Evolutionary conservation across 306 rosid species (phyloP).

Genomic region (Geum urbanum): DNA sequence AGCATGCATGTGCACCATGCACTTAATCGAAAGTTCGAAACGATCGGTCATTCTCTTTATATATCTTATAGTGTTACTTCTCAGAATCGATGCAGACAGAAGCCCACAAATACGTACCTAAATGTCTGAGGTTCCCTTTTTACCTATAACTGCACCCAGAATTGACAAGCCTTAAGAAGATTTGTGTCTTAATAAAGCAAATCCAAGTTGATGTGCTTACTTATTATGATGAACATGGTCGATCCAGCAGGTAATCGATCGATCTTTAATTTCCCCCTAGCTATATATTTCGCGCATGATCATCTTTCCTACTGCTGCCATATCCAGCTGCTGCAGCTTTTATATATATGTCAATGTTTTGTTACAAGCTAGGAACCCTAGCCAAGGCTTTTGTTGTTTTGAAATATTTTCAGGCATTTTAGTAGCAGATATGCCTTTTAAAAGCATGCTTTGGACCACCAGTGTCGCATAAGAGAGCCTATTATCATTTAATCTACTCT

Average conservation of each 20-base stretch:
- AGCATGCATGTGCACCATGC: background rate
- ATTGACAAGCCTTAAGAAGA: background rate
- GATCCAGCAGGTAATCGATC: background rate
- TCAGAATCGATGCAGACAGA: background rate
- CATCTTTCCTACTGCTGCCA: background rate
- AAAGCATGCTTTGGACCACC: background rate
- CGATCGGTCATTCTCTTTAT: background rate
- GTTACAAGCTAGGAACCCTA: background rate
- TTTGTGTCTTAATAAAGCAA: background rate
- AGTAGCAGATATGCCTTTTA: background rate
- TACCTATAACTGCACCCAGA: background rate
- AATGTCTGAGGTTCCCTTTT: background rate
- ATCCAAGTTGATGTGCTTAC: background rate
- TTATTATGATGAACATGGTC: background rate
- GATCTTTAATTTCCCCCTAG: background rate
- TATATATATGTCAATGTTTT: background rate
- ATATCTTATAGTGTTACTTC: background rate
- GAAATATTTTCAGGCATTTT: background rate
- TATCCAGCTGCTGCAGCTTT: background rate
- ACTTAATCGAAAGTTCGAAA: background rate
- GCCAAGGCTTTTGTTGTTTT: background rate
- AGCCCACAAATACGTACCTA: background rate
- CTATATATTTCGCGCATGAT: background rate
- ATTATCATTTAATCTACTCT: background rate
- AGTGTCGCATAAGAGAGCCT: background rate